phyloP scores from a whole-genome alignment of 768 basidiomycete genomes.

The Suillus clintonianus region DNA sequence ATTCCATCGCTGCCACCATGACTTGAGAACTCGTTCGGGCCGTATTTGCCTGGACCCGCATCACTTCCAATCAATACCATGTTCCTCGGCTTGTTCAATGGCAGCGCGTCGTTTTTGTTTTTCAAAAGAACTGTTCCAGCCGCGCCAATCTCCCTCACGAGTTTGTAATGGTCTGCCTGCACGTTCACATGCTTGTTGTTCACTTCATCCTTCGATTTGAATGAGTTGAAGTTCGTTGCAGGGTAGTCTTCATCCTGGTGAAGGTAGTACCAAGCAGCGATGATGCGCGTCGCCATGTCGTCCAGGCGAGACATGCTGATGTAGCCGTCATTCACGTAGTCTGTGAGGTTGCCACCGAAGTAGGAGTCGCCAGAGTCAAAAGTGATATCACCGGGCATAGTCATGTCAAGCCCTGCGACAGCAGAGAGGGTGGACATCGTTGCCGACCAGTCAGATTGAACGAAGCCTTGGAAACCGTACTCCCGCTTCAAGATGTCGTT shows the following conservation, averaged over 20 bases:
- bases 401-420: slow-evolving; percentile 69
- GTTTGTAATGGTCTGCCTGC: slow-evolving; percentile 62
- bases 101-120: slow-evolving; percentile 58
- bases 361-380: slow-evolving; percentile 54
- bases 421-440: slow-evolving; percentile 63
- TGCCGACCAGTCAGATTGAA: slow-evolving; percentile 78
- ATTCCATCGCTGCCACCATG: slow-evolving; percentile 61
- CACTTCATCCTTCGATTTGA: slow-evolving; percentile 48
- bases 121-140: slow-evolving; percentile 78
- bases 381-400: slow-evolving; percentile 66
- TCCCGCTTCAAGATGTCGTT: slow-evolving; percentile 78
- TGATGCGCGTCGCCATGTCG: no score
- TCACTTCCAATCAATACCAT: slow-evolving; percentile 59
- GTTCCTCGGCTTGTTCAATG: slow-evolving; percentile 54
- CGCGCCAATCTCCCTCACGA: slow-evolving; percentile 73
- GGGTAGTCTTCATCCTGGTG: slow-evolving; percentile 64
- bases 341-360: slow-evolving; percentile 69
- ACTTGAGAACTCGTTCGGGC: slow-evolving; percentile 67
- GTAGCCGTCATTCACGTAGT: slow-evolving; percentile 68
- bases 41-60: slow-evolving; percentile 57
- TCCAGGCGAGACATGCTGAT: slow-evolving; percentile 66
- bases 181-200: slow-evolving; percentile 69
- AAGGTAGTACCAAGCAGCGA: slow-evolving; percentile 70
- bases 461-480: slow-evolving; percentile 75
- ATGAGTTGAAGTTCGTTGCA: slow-evolving; percentile 69